These are phyloP conservation scores for Phragmites australis DNA, from an alignment of 176 grass and related monocot species.

Conservation along the genomic window DNA sequence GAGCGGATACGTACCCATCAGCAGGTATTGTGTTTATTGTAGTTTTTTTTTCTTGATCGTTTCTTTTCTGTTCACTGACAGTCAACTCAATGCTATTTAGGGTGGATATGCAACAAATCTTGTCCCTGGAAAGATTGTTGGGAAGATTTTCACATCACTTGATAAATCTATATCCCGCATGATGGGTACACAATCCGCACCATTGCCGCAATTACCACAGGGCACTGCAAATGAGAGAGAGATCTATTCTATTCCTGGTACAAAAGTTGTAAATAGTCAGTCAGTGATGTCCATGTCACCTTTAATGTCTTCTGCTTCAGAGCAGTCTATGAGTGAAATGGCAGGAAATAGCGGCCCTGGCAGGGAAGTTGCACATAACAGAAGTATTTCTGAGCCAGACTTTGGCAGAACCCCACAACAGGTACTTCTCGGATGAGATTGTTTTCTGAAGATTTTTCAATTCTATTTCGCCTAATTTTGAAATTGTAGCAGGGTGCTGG, in stretches of 20 bases:
- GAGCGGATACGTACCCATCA: constrained; percentile 86
- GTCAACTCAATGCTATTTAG: constrained; percentile 35
- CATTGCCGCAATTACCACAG: constrained; percentile 48
- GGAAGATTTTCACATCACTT: constrained; percentile 79
- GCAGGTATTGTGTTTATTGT: constrained; percentile 53
- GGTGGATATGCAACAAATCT: constrained; percentile 84
- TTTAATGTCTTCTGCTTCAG: constrained; percentile 69
- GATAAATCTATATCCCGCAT: constrained; percentile 85
- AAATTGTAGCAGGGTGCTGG: constrained; percentile 57
- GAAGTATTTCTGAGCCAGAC: constrained; percentile 91
- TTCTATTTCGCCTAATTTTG: constrained; percentile 11
- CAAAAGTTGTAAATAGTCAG: constrained; percentile 70
- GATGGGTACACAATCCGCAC: constrained; percentile 69
- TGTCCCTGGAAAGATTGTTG: constrained; percentile 81
- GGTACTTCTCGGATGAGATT: constrained; percentile 24
- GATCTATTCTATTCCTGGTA: constrained; percentile 35
- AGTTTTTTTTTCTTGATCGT: not conserved
- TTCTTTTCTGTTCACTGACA: constrained; percentile 5
- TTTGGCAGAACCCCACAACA: constrained; percentile 67
- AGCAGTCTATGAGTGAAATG: constrained; percentile 70
- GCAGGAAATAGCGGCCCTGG: constrained; percentile 41
- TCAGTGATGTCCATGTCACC: constrained; percentile 67
- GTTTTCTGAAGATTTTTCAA: not conserved
- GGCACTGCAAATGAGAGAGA: constrained; percentile 45
- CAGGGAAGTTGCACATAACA: constrained; percentile 60